These are phyloP conservation scores for Kalmanozyma brasiliensis DNA, from an alignment of 1,284 basidiomycete genomes.

Conservation along the genomic window DNA sequence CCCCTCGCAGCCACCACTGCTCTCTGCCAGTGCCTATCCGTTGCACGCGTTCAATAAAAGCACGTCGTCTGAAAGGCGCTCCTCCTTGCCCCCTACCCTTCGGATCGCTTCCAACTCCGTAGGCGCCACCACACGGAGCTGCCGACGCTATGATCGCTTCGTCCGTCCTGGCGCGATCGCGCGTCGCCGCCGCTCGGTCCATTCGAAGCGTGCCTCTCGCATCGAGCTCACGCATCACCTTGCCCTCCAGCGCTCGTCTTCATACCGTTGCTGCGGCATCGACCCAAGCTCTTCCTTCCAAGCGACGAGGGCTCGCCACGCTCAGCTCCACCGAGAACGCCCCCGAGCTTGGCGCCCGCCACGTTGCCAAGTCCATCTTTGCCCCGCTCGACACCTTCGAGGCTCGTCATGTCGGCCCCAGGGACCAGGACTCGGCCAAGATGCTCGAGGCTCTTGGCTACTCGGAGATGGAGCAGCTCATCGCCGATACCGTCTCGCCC, in stretches of 20 bases:
- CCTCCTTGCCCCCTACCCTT: neutral
- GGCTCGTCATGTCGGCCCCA: slow-evolving; percentile 62
- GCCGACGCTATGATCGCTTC: slow-evolving; percentile 27
- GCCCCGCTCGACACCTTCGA: slow-evolving; percentile 63
- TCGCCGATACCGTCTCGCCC: slow-evolving; percentile 60
- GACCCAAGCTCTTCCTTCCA: neutral
- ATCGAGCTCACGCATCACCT: slow-evolving; percentile 23
- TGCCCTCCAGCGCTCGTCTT: slow-evolving; percentile 9
- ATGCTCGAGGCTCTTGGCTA: slow-evolving; percentile 65
- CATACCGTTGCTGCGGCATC: neutral
- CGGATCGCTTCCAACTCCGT: slow-evolving; percentile 4
- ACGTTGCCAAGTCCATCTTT: slow-evolving; percentile 59
- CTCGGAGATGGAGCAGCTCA: slow-evolving; percentile 57
- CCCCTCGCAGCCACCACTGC: no score
- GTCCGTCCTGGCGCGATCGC: slow-evolving; percentile 36
- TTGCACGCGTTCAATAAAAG: no score
- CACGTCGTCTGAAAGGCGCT: no score
- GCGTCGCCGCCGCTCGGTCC: slow-evolving; percentile 27
- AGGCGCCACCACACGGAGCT: no score
- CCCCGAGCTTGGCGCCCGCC: slow-evolving; percentile 45
- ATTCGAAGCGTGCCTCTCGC: slow-evolving; percentile 24
- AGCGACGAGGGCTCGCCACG: slow-evolving; percentile 32
- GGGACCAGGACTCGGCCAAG: slow-evolving; percentile 52
- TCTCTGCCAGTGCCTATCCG: no score
- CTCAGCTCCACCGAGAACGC: slow-evolving; percentile 53